Evolutionary conservation across 768 basidiomycete genomes (phyloP), one percentile per base, ranked within the genome.

Genomic region (Sporobolomyces phaffii): DNA sequence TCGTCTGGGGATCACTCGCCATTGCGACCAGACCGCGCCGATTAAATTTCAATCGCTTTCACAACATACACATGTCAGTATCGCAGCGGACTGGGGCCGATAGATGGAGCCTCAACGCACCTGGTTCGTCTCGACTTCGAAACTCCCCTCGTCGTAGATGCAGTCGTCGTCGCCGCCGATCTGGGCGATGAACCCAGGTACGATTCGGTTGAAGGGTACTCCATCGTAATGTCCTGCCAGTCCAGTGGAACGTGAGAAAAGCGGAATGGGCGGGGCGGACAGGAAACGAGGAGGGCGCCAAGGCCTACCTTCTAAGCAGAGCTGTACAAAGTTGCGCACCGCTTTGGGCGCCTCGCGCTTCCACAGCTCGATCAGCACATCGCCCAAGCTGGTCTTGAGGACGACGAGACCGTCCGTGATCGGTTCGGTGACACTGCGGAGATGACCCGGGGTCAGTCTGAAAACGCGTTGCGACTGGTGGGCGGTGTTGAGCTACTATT

Each of bases 131-230:
- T 69, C 66, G 50, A 67, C 36, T 24, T 9, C 43, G 22, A 64
- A 68, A 36, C 24, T 52, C 79, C 68, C 67, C 82, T 91, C 91
- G 77, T 94, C 94, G 72, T 89, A 97, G 77, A 96, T 89, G 1
- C 91, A 93, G 76, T 97, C 94, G 70, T 96, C 93, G 10, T 92
- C 91, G 0, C 79, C 85, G 3, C 96, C 96, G 2, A 92, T 92
- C 77, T 98, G 96, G 1, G 96, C 88, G 48, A 97, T 84, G 77
- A 98, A 96, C 22, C 86, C 84, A 1, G 92, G 89, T 3, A 97
- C 88, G 43, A 97, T 81, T n/a, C 93, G 84, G 78, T 96, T 92
- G 73, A 97, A 97, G 51, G 94, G 89, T 60, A 91, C 87, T 38
- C 89, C 89, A 66, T 98, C 94, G 78, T 97, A 98, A 78, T 96